Evolutionary conservation across 2,329 filamentous ascomycete genomes (phyloP), one percentile per base, ranked within the genome.

Genomic region (Epicoccum sorghinum): DNA sequence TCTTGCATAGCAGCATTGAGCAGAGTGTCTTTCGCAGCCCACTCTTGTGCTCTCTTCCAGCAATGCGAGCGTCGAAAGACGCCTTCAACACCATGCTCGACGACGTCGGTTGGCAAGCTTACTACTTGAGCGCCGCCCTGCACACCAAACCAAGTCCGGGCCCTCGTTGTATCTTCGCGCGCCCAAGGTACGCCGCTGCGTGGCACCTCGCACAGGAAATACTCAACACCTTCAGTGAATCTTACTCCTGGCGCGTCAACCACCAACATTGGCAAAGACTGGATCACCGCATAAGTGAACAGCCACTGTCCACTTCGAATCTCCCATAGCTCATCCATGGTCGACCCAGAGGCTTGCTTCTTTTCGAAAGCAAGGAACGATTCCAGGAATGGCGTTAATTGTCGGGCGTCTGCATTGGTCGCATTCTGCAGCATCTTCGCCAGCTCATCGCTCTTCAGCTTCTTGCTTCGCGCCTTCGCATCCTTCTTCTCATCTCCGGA

Each of bases 251-350:
- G 88, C 0, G 88, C 89, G 71, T 95, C 90, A 30, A 91, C 81
- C 1, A 90, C 88, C 9, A 93, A 79, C 80, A 91, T 87, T 4
- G 90, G 90, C 23, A 93, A 79, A 2, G 87, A 87, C 74, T 95
- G 89, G 7, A 93, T 80, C 7, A 91, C 84, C 6, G 86, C 87
- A 68, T 93, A 93, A 52, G 93, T 79, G 77, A 93, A 93, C 45
- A 95, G 79, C 90, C 90, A 95, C 70, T 89, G 86, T 12, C 90
- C 90, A 38, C 88, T 84, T 38, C 90, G 84, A 63, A 89, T 83
- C 64, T 93, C 89, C 32, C 81, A 79, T 37, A 93, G 77, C 62
- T 93, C 89, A n/a, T 82, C 79, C 27, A 86, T 80, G 35, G 79
- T 83, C 70, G 85, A 86, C 52, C 86, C 83, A 55, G 82, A 82